Evolutionary conservation across 176 grass and related monocot species (phyloP).

Genomic region (Juncus effusus): DNA sequence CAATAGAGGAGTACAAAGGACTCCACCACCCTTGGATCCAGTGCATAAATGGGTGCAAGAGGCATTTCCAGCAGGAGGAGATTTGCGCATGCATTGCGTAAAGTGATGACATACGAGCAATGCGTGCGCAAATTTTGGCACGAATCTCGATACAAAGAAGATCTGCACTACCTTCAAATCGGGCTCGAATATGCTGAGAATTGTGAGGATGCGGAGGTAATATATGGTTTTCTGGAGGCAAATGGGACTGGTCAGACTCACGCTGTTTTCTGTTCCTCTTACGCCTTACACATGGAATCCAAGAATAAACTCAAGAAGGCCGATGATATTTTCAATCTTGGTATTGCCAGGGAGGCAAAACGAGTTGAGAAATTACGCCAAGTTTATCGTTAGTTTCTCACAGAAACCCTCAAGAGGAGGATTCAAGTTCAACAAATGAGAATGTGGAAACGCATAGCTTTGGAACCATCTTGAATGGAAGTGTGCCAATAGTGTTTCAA

Average conservation of each 20-base stretch:
- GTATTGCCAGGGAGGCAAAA: conserved; percentile 78
- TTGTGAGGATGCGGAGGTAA: conserved; percentile 72
- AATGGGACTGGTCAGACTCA: conserved; percentile 75
- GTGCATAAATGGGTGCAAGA: conserved; percentile 99
- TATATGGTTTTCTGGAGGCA: conserved; percentile 68
- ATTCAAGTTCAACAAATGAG: conserved; percentile 26
- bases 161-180: conserved; percentile 94
- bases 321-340: conserved; percentile 74
- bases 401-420: conserved; percentile 37
- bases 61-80: conserved; percentile 77
- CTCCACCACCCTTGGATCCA: conserved; percentile 84
- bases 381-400: conserved; percentile 29
- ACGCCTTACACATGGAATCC: conserved; percentile 52
- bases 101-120: conserved; percentile 89
- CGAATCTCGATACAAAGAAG: conserved; percentile 67
- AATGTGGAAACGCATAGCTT: conserved; percentile 50
- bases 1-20: conserved; percentile 69
- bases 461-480: conserved; percentile 50
- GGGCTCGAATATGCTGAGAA: conserved; percentile 92
- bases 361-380: conserved; percentile 71
- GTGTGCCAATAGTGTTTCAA: too few species aligned
- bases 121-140: conserved; percentile 89
- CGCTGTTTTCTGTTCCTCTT: conserved; percentile 67
- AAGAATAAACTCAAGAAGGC: conserved; percentile 83
- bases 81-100: conserved; percentile 66